A percentile compares a stretch with the other conserved stretches of the same genome.
Conservation (phyloP, 768 basidiomycete genomes). For the Termitomyces heimii region DNA sequence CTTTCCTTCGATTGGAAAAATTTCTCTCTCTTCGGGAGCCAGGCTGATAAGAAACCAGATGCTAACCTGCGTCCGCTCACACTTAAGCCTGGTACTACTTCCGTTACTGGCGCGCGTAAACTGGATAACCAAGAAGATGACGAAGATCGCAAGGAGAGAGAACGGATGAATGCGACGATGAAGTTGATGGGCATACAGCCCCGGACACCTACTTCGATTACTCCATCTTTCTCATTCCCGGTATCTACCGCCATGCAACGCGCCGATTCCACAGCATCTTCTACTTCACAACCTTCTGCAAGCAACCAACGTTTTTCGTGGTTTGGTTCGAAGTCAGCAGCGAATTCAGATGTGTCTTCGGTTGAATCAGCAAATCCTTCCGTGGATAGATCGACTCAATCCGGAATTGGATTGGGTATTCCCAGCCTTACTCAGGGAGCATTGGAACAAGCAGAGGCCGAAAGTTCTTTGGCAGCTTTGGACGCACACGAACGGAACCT, state of each 20-base stretch:
- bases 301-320: slow-evolving; percentile 60
- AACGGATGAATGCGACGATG: slow-evolving; percentile 86
- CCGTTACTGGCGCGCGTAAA: slow-evolving; percentile 64
- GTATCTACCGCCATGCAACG: slow-evolving; percentile 19
- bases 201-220: slow-evolving; percentile 32
- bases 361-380: slow-evolving; percentile 39
- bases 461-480: slow-evolving; percentile 68
- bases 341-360: slow-evolving; percentile 43
- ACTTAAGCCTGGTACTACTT: slow-evolving; percentile 54
- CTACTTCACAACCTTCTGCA: slow-evolving; percentile 21
- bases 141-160: slow-evolving; percentile 82
- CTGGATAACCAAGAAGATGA: slow-evolving; percentile 89
- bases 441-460: slow-evolving; percentile 73
- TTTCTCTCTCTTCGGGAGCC: slow-evolving; percentile 62
- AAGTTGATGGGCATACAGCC: slow-evolving; percentile 90
- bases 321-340: slow-evolving; percentile 47
- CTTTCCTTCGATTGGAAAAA: slow-evolving; percentile 82
- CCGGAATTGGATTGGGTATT: slow-evolving; percentile 26
- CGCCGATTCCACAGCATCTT: slow-evolving; percentile 10
- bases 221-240: slow-evolving; percentile 20
- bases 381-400: slow-evolving; percentile 17
- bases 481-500: slow-evolving; percentile 74
- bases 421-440: slow-evolving; percentile 66
- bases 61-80: slow-evolving; percentile 65
- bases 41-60: slow-evolving; percentile 60